phyloP scores from a whole-genome alignment of 2,329 filamentous ascomycete genomes.

The Calonectria hongkongensis region DNA sequence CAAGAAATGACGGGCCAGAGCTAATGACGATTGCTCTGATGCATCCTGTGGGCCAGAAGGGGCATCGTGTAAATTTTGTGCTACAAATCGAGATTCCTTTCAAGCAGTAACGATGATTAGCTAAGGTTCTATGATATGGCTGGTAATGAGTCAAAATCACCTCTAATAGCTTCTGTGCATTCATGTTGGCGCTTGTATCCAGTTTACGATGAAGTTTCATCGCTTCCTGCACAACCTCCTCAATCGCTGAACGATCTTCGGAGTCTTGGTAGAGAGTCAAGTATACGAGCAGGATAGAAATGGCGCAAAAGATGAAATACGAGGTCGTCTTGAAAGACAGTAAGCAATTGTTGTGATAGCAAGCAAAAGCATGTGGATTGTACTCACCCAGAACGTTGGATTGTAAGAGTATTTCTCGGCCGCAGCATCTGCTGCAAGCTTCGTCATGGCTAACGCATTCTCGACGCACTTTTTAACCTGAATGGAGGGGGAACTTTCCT shows the following conservation, averaged over 20 bases:
- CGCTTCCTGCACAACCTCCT: constrained; percentile 18
- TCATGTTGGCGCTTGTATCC: constrained; percentile 28
- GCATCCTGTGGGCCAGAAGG: background rate
- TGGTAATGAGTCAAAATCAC: background rate
- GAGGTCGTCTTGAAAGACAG: constrained; percentile 22
- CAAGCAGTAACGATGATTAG: background rate
- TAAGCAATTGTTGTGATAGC: background rate
- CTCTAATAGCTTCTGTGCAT: constrained; percentile 15
- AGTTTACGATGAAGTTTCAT: constrained; percentile 31
- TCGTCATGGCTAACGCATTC: constrained; percentile 23
- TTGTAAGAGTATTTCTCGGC: constrained; percentile 22
- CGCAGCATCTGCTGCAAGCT: constrained; percentile 14
- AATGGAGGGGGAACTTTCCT: background rate
- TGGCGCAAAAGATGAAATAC: constrained; percentile 32
- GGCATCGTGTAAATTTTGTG: background rate
- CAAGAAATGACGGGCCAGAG: background rate
- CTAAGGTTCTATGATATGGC: background rate
- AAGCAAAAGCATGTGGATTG: background rate
- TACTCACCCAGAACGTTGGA: constrained; percentile 26
- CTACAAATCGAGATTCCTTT: background rate
- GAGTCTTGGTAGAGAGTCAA: constrained; percentile 27
- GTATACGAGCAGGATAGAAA: constrained; percentile 28
- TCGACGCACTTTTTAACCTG: constrained; percentile 23
- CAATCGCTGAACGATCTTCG: constrained; percentile 9
- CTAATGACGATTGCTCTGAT: background rate